Conservation (phyloP, 1,284 basidiomycete species). For the Boletus chippewaensis region DNA sequence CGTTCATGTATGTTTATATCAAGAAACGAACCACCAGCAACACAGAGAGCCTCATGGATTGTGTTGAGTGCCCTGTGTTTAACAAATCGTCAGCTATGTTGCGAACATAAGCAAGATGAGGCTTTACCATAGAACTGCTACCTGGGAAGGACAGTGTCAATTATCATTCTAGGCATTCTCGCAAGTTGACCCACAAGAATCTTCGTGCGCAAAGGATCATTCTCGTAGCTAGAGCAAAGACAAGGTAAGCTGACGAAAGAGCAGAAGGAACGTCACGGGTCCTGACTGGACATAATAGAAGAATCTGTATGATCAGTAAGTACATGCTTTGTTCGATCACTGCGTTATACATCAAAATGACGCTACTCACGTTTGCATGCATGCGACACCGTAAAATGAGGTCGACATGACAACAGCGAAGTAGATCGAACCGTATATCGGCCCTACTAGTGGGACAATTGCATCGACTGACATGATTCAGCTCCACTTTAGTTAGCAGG, state of each 20-base stretch:
- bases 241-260: neutral
- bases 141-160: neutral
- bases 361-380: conserved; percentile 16
- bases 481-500: no score
- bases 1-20: neutral
- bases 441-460: neutral
- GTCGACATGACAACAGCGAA: conserved; percentile 5
- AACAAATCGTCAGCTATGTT: neutral
- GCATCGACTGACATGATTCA: neutral
- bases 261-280: no score
- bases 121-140: neutral
- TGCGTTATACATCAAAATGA: neutral
- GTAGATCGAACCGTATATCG: neutral
- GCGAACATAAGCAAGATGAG: neutral
- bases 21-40: neutral
- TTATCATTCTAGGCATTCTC: neutral
- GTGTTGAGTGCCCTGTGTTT: neutral
- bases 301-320: conserved; percentile 2
- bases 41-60: neutral
- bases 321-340: neutral
- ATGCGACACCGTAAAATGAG: conserved; percentile 13
- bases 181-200: conserved; percentile 7
- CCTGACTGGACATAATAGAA: conserved; percentile 17
- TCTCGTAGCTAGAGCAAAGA: conserved; percentile 9
- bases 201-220: conserved; percentile 7